Base-by-base conservation (phyloP, 1,139 yeast species). In the Yamadazyma buinensis region DNA sequence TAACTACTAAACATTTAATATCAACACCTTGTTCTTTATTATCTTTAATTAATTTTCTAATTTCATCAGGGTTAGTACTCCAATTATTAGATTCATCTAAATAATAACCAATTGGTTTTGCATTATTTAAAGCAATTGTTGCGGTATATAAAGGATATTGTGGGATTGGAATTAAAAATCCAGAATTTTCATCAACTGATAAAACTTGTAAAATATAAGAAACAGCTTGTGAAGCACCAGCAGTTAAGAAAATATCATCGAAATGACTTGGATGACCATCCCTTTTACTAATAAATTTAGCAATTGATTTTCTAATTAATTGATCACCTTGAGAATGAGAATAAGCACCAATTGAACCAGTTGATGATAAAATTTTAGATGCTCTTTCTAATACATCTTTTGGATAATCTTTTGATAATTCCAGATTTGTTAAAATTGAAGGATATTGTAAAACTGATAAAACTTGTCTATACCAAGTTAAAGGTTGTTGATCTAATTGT, bases 131-230 rank as follows among this genome's bases (percentile, higher is more conserved):
- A 3, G 96, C 83, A 51, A 94, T 72, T 5, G 95, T 72, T 13
- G 98, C 97, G 6, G 97, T 87, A 64, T 92, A 92, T 41, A 94
- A 72, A 5, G 98, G 98, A 56, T 94, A 92, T 63, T 92, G 98
- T 11, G 98, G 98, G 47, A 92, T 90, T 24, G 98, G 98, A 46
- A 92, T 88, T 61, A 92, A 66, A 46, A 88, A 88, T 18, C 97
- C 97, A 5, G 90, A 72, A 37, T 77, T 61, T 18, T 73, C 72
- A 35, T 85, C 84, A 26, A 72, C 61, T 3, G 94, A 72, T 22
- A 92, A 64, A 26, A 90, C 70, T 38, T 83, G 81, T 35, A 92
- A 65, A 41, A 94, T 66, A 49, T 82, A 78, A 33, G 79, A 71
- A 11, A 90, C 97, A 1, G 95, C 97, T 20, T 88, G 75, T 13